phyloP scores from a whole-genome alignment of 192 early-diverging fungal species.

The Entophlyctis helioformis region DNA sequence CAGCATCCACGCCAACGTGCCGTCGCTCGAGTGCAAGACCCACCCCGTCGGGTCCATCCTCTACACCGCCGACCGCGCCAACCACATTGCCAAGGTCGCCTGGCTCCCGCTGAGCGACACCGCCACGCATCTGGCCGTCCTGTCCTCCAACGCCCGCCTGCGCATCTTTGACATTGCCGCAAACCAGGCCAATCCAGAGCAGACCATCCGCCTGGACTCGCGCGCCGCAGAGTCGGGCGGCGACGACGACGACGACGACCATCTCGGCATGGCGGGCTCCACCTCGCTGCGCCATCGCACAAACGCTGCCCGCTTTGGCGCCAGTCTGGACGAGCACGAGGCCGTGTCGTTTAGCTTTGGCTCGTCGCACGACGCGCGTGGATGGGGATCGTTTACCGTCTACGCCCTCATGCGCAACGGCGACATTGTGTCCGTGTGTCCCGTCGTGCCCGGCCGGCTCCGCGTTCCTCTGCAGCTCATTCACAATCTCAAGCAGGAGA shows the following conservation, averaged over 20 bases:
- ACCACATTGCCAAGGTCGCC: slow-evolving; percentile 36
- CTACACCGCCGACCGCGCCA: background rate
- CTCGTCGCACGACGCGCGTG: slow-evolving; percentile 13
- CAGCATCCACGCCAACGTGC: background rate
- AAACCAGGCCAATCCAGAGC: no score
- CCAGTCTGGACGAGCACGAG: slow-evolving; percentile 22
- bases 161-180: no score
- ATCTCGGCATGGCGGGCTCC: no score
- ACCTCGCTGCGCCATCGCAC: no score
- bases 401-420: slow-evolving; percentile 61
- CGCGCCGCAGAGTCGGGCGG: no score
- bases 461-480: no score
- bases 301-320: no score
- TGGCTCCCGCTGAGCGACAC: slow-evolving; percentile 73
- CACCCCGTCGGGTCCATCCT: background rate
- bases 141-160: slow-evolving; percentile 57
- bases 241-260: no score
- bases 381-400: slow-evolving; percentile 60
- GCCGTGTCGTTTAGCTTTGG: slow-evolving; percentile 37
- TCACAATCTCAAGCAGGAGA: no score
- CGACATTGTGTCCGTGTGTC: slow-evolving; percentile 64
- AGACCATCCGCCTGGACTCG: no score
- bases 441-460: slow-evolving; percentile 56
- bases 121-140: slow-evolving; percentile 56
- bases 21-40: background rate